Evolutionary conservation across 2,329 filamentous ascomycete genomes (phyloP), one percentile per base, ranked within the genome.

Genomic region (Pseudogymnoascus sp.): DNA sequence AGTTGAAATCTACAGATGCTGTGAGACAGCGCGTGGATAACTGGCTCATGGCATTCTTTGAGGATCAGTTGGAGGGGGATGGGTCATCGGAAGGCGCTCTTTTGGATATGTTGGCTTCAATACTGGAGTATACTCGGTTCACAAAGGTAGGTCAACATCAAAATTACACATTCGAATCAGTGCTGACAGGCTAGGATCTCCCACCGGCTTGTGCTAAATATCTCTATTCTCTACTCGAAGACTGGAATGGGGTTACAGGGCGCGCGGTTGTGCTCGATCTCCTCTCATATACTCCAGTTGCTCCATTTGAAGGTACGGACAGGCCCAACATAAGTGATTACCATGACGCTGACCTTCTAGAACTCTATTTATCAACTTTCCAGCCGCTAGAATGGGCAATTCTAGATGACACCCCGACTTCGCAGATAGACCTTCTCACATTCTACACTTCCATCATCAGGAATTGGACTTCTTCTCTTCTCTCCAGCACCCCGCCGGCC

Each of bases 381-480:
- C 67, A 73, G 21, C 76, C 74, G 1, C 71, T 86, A 10, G 82
- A 87, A 66, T 70, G 71, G 0, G 74, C 74, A 19, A 67, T 83
- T 0, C 70, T 83, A 8, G 75, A 80, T 64, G 76, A 78, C 37
- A 75, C 74, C 0, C 61, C 76, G 0, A 67, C 75, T 5, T 82
- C 84, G 0, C 85, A 85, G 65, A 68, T 80, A 0, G 75, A 75
- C 2, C 74, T 95, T 2, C 77, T 94, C 2, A 71, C 71, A 1
- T 84, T 90, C 63, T 94, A 92, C 71, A 84, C 80, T 1, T 72
- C 73, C 9, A 74, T 95, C 5, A 77, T 92, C 48, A 79, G 77
- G 9, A 79, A 83, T 61, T 86, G 83, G 83, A 75, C 74, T 5
- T 69, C 75, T 8, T 63, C 71, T 2, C 70, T 84, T 45, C 71